Percentiles rank a stretch among this genome's conserved stretches.
Conservation (phyloP, 306 rosid species). For the Sindora glabra region DNA sequence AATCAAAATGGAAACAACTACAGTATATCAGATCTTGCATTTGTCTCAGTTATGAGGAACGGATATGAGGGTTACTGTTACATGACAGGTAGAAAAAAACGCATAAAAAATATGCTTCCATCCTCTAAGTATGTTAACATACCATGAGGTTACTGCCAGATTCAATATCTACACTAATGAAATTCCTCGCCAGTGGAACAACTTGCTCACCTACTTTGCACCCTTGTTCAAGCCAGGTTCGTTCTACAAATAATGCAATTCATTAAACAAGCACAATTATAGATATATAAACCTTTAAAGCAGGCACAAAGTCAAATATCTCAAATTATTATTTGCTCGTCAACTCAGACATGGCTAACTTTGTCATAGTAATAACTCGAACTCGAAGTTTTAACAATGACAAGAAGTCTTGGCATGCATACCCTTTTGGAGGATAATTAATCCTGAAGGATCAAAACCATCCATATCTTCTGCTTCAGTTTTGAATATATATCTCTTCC, state of each 20-base stretch:
- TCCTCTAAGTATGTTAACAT: constrained; percentile 12
- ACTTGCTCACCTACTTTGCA: constrained; percentile 82
- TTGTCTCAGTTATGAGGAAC: neutral
- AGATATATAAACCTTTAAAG: neutral
- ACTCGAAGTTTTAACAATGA: neutral
- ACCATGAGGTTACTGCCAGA: constrained; percentile 50
- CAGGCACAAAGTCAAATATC: constrained; percentile 2
- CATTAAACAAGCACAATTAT: neutral
- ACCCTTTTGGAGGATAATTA: constrained; percentile 93
- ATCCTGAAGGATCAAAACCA: constrained; percentile 89
- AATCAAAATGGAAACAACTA: too few species aligned
- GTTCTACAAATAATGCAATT: constrained; percentile 44
- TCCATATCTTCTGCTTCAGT: constrained; percentile 85
- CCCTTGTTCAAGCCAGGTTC: constrained; percentile 88
- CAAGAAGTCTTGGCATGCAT: constrained; percentile 10
- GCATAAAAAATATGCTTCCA: neutral
- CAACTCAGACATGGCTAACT: neutral
- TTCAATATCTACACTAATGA: constrained; percentile 56
- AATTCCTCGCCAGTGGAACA: constrained; percentile 83
- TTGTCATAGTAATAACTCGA: neutral
- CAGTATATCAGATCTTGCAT: constrained; percentile 4
- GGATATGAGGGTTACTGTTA: neutral
- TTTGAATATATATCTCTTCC: constrained; percentile 75
- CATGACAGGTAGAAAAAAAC: neutral
- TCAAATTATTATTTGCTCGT: neutral